Evolutionary conservation across 176 grass and related monocot genomes (phyloP).

Genomic region (Oryza longistaminata): DNA sequence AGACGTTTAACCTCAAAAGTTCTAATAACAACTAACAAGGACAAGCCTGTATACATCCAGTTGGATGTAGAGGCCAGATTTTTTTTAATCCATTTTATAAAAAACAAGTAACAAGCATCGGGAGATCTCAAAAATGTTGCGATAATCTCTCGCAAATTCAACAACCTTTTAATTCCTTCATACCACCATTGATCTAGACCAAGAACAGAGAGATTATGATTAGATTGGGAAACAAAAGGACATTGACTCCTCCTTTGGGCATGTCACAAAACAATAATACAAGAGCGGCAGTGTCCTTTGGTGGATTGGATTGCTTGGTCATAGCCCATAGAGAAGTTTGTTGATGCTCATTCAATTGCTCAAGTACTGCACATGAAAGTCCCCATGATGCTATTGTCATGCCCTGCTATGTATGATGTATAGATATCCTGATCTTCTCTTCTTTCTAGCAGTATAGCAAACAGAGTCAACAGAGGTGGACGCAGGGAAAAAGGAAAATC

Average conservation of each 20-base stretch:
- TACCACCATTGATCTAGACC: background rate
- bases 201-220: background rate
- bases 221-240: background rate
- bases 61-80: too few species aligned
- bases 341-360: conserved; percentile 17
- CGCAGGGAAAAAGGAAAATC: background rate
- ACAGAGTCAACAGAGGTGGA: background rate
- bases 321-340: conserved; percentile 4
- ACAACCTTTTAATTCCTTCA: background rate
- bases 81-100: too few species aligned
- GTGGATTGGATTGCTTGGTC: background rate
- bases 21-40: too few species aligned
- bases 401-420: background rate
- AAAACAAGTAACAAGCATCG: too few species aligned
- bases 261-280: background rate
- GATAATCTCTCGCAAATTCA: background rate
- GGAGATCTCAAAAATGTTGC: too few species aligned
- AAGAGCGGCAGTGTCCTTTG: background rate
- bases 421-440: background rate
- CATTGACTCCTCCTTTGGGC: background rate
- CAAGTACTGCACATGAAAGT: background rate
- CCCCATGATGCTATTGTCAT: background rate
- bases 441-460: background rate
- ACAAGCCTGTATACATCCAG: too few species aligned
- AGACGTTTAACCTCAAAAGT: too few species aligned